Percentiles rank a stretch among this genome's conserved stretches.
These are phyloP conservation scores for Yamadazyma tumulicola DNA, from an alignment of 805 yeast genomes.

Conservation along the genomic window DNA sequence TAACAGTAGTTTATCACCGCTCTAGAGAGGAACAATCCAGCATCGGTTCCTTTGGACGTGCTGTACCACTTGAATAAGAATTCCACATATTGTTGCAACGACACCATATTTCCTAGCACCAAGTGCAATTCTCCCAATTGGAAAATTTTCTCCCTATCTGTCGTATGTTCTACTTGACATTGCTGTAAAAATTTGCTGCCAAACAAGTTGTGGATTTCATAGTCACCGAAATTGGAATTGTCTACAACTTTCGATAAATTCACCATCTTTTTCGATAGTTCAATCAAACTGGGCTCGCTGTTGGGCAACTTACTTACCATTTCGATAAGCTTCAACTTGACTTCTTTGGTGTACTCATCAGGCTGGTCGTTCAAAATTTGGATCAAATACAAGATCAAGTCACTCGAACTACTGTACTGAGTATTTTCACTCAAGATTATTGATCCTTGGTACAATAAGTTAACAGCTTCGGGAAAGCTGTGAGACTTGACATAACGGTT, in stretches of 20 bases:
- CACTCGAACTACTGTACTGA: conserved; percentile 80
- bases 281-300: conserved; percentile 49
- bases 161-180: conserved; percentile 13
- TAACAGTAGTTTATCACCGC: conserved; percentile 73
- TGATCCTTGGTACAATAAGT: conserved; percentile 69
- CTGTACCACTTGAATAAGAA: conserved; percentile 46
- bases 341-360: conserved; percentile 29
- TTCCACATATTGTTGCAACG: conserved; percentile 36
- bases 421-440: conserved; percentile 61
- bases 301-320: conserved; percentile 44
- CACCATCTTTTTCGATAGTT: conserved; percentile 61
- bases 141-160: conserved; percentile 38
- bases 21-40: conserved; percentile 45
- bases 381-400: conserved; percentile 67
- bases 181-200: conserved; percentile 60
- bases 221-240: conserved; percentile 61
- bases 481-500: conserved; percentile 74
- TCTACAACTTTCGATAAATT: conserved; percentile 60
- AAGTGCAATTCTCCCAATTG: conserved; percentile 73
- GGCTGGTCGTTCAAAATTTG: conserved; percentile 60
- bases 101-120: conserved; percentile 60
- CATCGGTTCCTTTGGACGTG: conserved; percentile 22
- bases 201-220: conserved; percentile 66
- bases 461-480: conserved; percentile 68
- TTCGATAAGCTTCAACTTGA: conserved; percentile 47